These are phyloP conservation scores for Scenedesmus sp. DNA, from an alignment of 163 green algal species.

Conservation along the genomic window DNA sequence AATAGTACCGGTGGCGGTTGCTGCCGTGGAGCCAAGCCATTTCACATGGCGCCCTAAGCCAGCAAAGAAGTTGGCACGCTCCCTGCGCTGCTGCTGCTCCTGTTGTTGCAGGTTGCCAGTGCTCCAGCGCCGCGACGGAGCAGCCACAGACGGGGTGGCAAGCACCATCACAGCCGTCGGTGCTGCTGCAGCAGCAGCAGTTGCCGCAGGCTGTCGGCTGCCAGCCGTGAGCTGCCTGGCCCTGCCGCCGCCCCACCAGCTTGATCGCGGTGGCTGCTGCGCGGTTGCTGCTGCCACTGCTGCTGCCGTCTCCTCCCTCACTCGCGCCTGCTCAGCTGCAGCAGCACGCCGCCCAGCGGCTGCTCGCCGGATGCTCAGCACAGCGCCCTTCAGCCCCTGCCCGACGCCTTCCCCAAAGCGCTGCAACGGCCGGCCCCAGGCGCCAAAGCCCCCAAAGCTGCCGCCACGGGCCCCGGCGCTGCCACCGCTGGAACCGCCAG, in stretches of 20 bases:
- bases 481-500: background rate
- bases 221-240: background rate
- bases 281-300: conserved; percentile 25
- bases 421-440: background rate
- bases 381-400: conserved; percentile 19
- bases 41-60: conserved; percentile 34
- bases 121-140: background rate
- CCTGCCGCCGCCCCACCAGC: background rate
- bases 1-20: conserved; percentile 16
- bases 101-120: background rate
- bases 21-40: conserved; percentile 34
- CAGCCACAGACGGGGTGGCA: background rate
- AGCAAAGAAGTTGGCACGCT: background rate
- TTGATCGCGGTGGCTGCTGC: background rate
- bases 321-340: background rate
- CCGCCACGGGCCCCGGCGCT: background rate
- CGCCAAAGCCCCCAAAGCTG: background rate
- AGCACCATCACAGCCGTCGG: conserved; percentile 6
- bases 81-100: conserved; percentile 31
- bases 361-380: background rate
- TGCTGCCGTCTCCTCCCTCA: background rate
- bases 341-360: background rate
- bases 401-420: conserved; percentile 11
- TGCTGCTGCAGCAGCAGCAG: background rate
- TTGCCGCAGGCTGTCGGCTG: background rate